Evolutionary conservation across 768 basidiomycete genomes (phyloP).

Genomic region (Suillus subalutaceus): DNA sequence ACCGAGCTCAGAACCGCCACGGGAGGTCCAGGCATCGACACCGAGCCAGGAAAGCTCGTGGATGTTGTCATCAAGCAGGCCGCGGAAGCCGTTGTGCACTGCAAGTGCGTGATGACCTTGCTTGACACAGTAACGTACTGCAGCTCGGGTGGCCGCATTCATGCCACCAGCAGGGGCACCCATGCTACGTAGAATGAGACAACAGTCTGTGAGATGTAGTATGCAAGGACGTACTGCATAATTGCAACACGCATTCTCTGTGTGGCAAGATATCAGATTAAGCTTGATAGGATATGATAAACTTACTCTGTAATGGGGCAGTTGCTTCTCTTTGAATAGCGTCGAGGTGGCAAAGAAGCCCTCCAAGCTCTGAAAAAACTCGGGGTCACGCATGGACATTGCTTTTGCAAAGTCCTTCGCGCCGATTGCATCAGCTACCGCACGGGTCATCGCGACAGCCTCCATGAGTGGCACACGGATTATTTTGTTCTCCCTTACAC

Average conservation of each 20-base stretch:
- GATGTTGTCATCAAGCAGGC: constrained; percentile 88
- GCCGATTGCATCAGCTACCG: constrained; percentile 80
- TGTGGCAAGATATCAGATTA: constrained; percentile 18
- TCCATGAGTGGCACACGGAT: constrained; percentile 89
- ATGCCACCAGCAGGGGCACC: constrained; percentile 98
- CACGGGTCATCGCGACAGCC: constrained; percentile 89
- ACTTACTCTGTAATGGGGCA: constrained; percentile 54
- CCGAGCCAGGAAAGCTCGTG: constrained; percentile 92
- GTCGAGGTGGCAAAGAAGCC: constrained; percentile 82
- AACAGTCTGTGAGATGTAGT: neutral
- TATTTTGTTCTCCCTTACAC: constrained; percentile 94
- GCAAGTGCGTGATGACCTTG: constrained; percentile 94
- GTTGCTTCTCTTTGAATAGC: constrained; percentile 52
- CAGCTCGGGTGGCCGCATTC: constrained; percentile 96
- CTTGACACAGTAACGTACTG: constrained; percentile 88
- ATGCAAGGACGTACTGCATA: constrained; percentile 67
- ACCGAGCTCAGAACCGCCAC: constrained; percentile 96
- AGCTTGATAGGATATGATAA: constrained; percentile 5
- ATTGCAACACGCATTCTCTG: constrained; percentile 81
- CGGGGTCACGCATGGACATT: constrained; percentile 86
- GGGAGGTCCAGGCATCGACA: constrained; percentile 94
- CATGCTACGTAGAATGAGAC: constrained; percentile 52
- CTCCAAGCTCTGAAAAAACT: constrained; percentile 84
- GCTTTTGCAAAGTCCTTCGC: constrained; percentile 85
- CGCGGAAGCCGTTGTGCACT: constrained; percentile 95